A percentile compares a stretch with the other conserved stretches of the same genome.
Evolutionary conservation across 768 basidiomycete genomes (phyloP).

Genomic region (Strobilomyces echinocephalus): DNA sequence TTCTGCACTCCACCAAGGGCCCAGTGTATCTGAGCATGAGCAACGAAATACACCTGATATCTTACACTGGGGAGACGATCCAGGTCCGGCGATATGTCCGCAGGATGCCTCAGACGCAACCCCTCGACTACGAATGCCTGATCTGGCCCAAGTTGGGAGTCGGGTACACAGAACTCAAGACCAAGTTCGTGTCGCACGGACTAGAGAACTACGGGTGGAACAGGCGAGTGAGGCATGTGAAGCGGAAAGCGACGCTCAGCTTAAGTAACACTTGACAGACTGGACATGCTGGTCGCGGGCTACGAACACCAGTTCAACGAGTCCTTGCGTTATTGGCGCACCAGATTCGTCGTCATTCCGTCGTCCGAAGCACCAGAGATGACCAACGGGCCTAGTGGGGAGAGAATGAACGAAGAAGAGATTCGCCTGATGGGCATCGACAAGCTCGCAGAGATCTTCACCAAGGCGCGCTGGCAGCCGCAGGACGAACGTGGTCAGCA

Average conservation of each 20-base stretch:
- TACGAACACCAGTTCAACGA: conserved; percentile 79
- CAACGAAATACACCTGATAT: conserved; percentile 91
- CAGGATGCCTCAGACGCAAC: conserved; percentile 56
- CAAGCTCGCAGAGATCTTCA: conserved; percentile 85
- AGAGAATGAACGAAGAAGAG: conserved; percentile 81
- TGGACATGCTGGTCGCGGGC: conserved; percentile 82
- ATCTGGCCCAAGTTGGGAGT: conserved; percentile 91
- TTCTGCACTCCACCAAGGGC: conserved; percentile 53
- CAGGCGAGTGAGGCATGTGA: conserved; percentile 41
- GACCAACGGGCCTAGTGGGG: conserved; percentile 57
- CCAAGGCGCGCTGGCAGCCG: conserved; percentile 74
- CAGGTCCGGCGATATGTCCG: conserved; percentile 85
- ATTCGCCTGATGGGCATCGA: conserved; percentile 85
- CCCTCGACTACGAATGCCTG: conserved; percentile 78
- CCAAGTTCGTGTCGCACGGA: conserved; percentile 73
- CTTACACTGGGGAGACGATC: conserved; percentile 86
- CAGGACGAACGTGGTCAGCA: conserved; percentile 38
- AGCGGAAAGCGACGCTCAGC: background rate
- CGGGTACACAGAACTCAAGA: conserved; percentile 76
- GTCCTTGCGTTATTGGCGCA: conserved; percentile 88
- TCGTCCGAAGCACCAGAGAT: conserved; percentile 62
- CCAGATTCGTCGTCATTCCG: conserved; percentile 89
- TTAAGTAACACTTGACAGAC: conserved; percentile 35
- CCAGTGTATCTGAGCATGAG: conserved; percentile 91
- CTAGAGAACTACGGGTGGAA: conserved; percentile 87